These are phyloP conservation scores for Phialophora expanda DNA, from an alignment of 2,329 filamentous ascomycete species.

Conservation along the genomic window DNA sequence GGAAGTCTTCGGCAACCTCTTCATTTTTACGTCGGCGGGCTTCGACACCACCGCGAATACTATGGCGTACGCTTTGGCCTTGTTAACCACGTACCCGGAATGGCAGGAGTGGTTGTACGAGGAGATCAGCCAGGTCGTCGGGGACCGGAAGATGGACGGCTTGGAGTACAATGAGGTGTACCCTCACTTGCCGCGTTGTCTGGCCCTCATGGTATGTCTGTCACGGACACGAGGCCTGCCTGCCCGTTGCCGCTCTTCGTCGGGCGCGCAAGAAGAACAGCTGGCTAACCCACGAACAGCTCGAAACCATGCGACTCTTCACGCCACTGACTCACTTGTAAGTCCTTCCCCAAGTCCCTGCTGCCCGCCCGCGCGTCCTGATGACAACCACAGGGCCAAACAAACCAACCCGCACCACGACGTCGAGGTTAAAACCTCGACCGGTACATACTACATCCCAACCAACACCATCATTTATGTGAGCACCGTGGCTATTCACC, in stretches of 20 bases:
- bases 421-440: constrained; percentile 42
- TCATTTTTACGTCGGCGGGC: constrained; percentile 37
- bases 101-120: constrained; percentile 60
- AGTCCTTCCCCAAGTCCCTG: not conserved
- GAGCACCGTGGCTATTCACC: constrained; percentile 45
- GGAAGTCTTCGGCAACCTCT: constrained; percentile 37
- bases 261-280: not conserved
- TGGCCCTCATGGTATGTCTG: constrained; percentile 56
- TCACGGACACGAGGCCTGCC: not conserved
- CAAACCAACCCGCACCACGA: constrained; percentile 40
- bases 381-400: constrained; percentile 39
- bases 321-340: constrained; percentile 47
- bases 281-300: constrained; percentile 32
- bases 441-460: constrained; percentile 43
- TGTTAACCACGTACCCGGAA: constrained; percentile 54
- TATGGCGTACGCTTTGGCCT: constrained; percentile 55
- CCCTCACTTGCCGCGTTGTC: constrained; percentile 51
- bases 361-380: not conserved
- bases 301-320: constrained; percentile 53
- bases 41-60: constrained; percentile 58
- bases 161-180: constrained; percentile 53
- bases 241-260: no score
- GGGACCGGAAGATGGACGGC: constrained; percentile 36
- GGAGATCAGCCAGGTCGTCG: constrained; percentile 52
- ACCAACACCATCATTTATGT: constrained; percentile 46